phyloP scores from a whole-genome alignment of 1,284 basidiomycete genomes.

The Volvariella volvacea region DNA sequence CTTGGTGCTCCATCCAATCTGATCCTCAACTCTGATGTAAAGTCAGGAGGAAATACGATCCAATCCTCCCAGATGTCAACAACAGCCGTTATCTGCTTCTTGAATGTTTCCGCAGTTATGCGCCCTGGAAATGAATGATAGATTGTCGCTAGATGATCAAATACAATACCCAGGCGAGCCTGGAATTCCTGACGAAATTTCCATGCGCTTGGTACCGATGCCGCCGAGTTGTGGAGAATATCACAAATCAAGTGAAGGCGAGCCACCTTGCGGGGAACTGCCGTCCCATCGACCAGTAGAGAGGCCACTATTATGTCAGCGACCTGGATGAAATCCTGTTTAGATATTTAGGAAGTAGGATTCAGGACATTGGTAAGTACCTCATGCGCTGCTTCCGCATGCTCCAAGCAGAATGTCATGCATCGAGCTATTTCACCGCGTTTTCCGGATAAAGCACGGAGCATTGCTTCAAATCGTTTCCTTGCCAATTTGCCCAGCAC shows the following conservation, averaged over 20 bases:
- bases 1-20: slow-evolving; percentile 61
- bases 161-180: slow-evolving; percentile 77
- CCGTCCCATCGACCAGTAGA: slow-evolving; percentile 78
- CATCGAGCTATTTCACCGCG: slow-evolving; percentile 88
- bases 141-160: slow-evolving; percentile 90
- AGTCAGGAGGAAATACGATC: slow-evolving; percentile 87
- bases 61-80: slow-evolving; percentile 95
- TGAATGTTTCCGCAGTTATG: slow-evolving; percentile 92
- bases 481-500: slow-evolving; percentile 73
- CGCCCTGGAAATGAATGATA: slow-evolving; percentile 89
- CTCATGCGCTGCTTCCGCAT: slow-evolving; percentile 90
- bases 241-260: slow-evolving; percentile 94
- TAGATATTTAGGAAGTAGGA: slow-evolving; percentile 6
- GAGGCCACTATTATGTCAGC: slow-evolving; percentile 83
- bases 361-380: slow-evolving; percentile 31
- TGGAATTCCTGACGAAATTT: slow-evolving; percentile 92
- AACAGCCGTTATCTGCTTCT: slow-evolving; percentile 79
- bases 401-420: slow-evolving; percentile 94
- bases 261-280: slow-evolving; percentile 93
- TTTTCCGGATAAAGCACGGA: slow-evolving; percentile 80
- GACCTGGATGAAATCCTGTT: slow-evolving; percentile 42
- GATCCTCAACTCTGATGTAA: slow-evolving; percentile 63
- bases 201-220: slow-evolving; percentile 85
- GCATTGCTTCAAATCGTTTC: slow-evolving; percentile 83
- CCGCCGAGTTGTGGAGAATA: slow-evolving; percentile 94